Percentiles rank a stretch among this genome's conserved stretches.
Evolutionary conservation across 177 flowering plant genomes (phyloP).

Genomic region (Telopea speciosissima): DNA sequence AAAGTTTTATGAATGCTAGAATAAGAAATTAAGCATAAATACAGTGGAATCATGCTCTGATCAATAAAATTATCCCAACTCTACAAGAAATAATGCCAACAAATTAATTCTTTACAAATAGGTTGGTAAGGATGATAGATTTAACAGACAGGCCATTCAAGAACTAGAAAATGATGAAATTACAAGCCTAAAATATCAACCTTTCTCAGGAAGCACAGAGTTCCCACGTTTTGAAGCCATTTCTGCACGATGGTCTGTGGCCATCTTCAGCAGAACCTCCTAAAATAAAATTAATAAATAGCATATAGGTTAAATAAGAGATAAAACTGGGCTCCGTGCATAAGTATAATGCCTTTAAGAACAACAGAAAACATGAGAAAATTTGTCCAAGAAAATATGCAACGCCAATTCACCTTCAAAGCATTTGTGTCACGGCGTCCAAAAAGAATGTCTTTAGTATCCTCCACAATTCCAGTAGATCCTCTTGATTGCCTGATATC

Average conservation of each 20-base stretch:
- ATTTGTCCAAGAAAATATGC: background rate
- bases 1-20: too few species aligned
- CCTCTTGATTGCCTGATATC: conserved; percentile 46
- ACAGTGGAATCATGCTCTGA: too few species aligned
- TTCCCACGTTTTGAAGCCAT: conserved; percentile 77
- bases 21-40: too few species aligned
- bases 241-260: conserved; percentile 77
- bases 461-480: conserved; percentile 33
- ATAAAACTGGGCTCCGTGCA: background rate
- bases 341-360: background rate
- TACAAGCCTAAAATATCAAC: conserved; percentile 22
- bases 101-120: too few species aligned
- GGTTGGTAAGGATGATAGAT: background rate
- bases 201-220: conserved; percentile 40
- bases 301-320: background rate
- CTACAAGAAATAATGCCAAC: too few species aligned
- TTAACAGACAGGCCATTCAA: background rate
- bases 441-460: conserved; percentile 49
- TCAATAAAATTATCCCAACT: too few species aligned
- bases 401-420: conserved; percentile 52
- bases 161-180: background rate
- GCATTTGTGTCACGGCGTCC: conserved; percentile 75
- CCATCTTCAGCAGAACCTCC: conserved; percentile 83
- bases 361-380: conserved; percentile 6
- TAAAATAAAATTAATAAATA: conserved; percentile 18